Evolutionary conservation across 2,329 filamentous ascomycete species (phyloP).

Genomic region (Blastomyces gilchristii): DNA sequence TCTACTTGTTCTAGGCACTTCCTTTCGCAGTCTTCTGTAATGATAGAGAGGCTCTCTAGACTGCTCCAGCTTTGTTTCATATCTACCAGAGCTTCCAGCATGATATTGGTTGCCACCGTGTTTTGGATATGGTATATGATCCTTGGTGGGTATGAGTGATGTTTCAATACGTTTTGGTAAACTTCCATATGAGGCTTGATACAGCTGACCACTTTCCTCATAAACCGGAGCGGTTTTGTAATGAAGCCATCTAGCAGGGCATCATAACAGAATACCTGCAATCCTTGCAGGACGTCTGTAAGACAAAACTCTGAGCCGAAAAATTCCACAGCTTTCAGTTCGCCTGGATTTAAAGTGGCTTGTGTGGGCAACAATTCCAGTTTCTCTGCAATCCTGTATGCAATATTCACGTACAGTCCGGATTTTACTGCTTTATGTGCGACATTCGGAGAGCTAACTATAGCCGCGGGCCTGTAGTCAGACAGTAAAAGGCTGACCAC

Average conservation of each 20-base stretch:
- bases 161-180: conserved; percentile 11
- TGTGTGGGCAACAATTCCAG: conserved; percentile 9
- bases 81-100: conserved; percentile 11
- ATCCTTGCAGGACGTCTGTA: conserved; percentile 9
- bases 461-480: conserved; percentile 15
- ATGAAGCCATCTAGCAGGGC: conserved; percentile 11
- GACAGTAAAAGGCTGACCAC: conserved; percentile 13
- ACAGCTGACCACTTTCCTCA: conserved; percentile 7
- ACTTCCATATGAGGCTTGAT: conserved; percentile 12
- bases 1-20: conserved; percentile 11
- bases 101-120: conserved; percentile 10
- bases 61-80: conserved; percentile 12
- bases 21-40: conserved; percentile 12
- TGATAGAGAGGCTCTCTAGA: conserved; percentile 6
- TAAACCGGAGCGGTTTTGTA: conserved; percentile 9
- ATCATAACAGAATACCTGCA: conserved; percentile 11
- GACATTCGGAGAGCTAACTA: conserved; percentile 13
- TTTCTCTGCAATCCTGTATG: conserved; percentile 11
- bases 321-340: not conserved
- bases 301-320: conserved; percentile 11
- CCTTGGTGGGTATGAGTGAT: conserved; percentile 10
- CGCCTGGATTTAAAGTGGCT: not conserved
- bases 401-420: conserved; percentile 14
- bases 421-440: conserved; percentile 13
- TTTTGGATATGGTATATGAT: conserved; percentile 15